Base-by-base conservation (phyloP, 2,329 filamentous ascomycete genomes). In the Aspergillus chevalieri region DNA sequence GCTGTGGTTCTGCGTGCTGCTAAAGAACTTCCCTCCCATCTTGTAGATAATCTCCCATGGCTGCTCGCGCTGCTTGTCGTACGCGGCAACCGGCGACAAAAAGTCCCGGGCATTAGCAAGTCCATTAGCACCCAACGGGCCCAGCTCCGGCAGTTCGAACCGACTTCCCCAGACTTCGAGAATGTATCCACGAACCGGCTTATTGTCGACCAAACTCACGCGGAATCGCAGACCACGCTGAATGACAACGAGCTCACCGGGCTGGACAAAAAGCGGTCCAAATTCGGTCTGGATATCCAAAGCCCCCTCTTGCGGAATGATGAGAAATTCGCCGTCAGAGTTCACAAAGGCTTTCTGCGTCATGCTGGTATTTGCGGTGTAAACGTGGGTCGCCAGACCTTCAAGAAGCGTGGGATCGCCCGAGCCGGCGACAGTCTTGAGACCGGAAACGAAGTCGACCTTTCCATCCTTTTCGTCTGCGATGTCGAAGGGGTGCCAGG, bases 231-330 rank as follows among this genome's bases (percentile, higher is more conserved):
- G 74, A n/a, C 84, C 84, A 10, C 82, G 77, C 19, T 81, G 84
- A 19, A 87, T 82, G 14, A 87, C 78, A 45, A 75, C 78, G 28
- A 87, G 79, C 62, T 87, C 84, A n/a, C 83, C 83, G 0, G 83
- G 84, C 3, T 83, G 80, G 4, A 86, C 82, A 46, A 83, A 76
- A 0, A 86, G 64, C 22, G 74, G 75, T 4, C 84, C 84, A 14
- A 86, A 76, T 60, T 87, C 84, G 2, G 84, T 87, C 60, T 84
- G 82, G 43, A 87, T 82, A 55, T 86, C 80, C 2, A 87, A 72
- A 0, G 78, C 72, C 10, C 84, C 84, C 54, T 83, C 77, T 52
- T 87, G 84, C 0, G 79, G 81, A 2, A 86, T 75, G 43, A 87
- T 83, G 47, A 86, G 69, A 52, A 84, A 66, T 38, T 87, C 84